Percentiles rank a stretch among this genome's conserved stretches.
Conservation (phyloP, 176 grass and related monocot genomes). For the Themeda triandra region DNA sequence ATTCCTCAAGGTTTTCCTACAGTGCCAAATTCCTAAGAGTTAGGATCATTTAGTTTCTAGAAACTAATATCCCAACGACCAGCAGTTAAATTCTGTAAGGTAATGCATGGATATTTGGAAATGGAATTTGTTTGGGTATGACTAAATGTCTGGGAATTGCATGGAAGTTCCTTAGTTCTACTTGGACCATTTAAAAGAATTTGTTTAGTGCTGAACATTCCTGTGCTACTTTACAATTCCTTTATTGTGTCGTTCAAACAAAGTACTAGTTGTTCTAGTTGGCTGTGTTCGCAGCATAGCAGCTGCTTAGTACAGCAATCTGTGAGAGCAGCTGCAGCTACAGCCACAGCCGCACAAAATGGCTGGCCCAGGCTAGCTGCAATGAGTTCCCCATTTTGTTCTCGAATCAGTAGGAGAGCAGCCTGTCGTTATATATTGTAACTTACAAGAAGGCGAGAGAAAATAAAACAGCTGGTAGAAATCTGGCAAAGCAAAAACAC, state of each 20-base stretch:
- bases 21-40: neutral
- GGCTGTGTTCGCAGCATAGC: too few relatives aligned
- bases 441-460: neutral
- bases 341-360: too few relatives aligned
- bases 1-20: constrained; percentile 5
- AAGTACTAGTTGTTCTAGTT: neutral
- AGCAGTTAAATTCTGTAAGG: neutral
- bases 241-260: neutral
- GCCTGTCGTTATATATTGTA: neutral
- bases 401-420: neutral
- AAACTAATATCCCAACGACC: neutral
- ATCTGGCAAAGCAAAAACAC: neutral
- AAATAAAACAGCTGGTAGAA: neutral
- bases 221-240: neutral
- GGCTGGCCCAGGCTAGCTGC: neutral
- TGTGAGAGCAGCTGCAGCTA: too few relatives aligned
- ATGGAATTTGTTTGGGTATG: constrained; percentile 18
- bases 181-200: constrained; percentile 5
- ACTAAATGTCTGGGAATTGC: neutral
- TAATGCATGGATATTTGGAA: neutral
- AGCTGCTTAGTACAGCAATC: too few relatives aligned
- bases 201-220: neutral
- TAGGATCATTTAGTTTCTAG: neutral
- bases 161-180: neutral
- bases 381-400: neutral